Conservation (phyloP, 352 stramenopile species). For the Phytophthora pseudosyringae region DNA sequence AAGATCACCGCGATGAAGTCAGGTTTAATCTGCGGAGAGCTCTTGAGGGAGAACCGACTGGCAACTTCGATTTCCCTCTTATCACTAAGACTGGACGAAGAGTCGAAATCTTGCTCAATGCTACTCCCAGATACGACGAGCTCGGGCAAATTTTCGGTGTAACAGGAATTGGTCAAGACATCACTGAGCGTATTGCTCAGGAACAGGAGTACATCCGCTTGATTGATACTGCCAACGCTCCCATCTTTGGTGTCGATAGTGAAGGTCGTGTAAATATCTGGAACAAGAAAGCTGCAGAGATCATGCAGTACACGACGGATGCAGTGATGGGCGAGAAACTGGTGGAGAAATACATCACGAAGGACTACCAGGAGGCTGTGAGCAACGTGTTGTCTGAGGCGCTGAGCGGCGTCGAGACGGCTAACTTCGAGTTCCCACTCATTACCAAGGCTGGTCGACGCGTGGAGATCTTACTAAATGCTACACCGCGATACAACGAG, state of each 20-base stretch:
- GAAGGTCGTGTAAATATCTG: constrained; percentile 77
- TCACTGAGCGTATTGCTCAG: constrained; percentile 28
- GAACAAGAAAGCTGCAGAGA: constrained; percentile 86
- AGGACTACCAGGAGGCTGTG: constrained; percentile 45
- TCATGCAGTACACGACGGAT: constrained; percentile 79
- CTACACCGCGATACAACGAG: constrained; percentile 18
- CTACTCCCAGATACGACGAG: constrained; percentile 65
- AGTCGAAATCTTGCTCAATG: constrained; percentile 63
- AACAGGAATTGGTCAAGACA: constrained; percentile 41
- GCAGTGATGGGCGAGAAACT: constrained; percentile 81
- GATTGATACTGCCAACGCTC: constrained; percentile 45
- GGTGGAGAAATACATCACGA: constrained; percentile 73
- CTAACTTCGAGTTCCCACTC: constrained; percentile 2
- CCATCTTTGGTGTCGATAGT: constrained; percentile 71
- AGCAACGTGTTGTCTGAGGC: constrained; percentile 28
- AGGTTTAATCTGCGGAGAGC: constrained; percentile 39
- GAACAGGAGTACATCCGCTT: constrained; percentile 34
- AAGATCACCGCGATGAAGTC: constrained; percentile 32
- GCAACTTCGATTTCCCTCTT: constrained; percentile 82
- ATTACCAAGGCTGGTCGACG: constrained; percentile 6
- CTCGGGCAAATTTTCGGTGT: constrained; percentile 60
- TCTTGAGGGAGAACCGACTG: constrained; percentile 51
- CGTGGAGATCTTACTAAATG: constrained; percentile 13
- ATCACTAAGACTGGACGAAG: constrained; percentile 47
- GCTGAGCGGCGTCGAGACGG: constrained; percentile 20